Conservation (phyloP, 2,329 filamentous ascomycete species). For the Sporothrix humicola region DNA sequence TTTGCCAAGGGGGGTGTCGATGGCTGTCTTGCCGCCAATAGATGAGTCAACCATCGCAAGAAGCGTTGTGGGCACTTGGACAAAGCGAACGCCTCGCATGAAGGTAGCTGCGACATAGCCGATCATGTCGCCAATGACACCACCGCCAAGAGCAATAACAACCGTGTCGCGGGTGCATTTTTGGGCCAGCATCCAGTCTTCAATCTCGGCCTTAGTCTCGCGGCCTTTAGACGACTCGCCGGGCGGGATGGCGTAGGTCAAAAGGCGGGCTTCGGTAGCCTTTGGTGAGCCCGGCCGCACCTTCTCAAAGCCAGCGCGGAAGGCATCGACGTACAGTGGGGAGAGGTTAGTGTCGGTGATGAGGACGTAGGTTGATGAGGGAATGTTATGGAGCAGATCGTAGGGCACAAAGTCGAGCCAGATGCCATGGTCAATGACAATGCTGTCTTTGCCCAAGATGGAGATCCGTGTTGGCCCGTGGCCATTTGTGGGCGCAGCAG, state of each 20-base stretch:
- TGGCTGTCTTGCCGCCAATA: conserved; percentile 97
- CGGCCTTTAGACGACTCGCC: conserved; percentile 94
- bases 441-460: conserved; percentile 87
- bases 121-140: conserved; percentile 97
- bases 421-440: conserved; percentile 88
- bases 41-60: conserved; percentile 98
- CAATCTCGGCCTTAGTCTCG: conserved; percentile 91
- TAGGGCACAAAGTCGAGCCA: conserved; percentile 81
- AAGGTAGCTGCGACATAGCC: conserved; percentile 97
- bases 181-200: conserved; percentile 95
- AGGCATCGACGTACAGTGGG: conserved; percentile 78
- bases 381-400: conserved; percentile 77
- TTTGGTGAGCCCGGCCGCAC: conserved; percentile 48
- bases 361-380: conserved; percentile 91
- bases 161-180: conserved; percentile 95
- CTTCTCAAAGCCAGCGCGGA: conserved; percentile 68
- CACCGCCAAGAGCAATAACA: conserved; percentile 90
- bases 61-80: conserved; percentile 94
- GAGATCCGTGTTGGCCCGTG: conserved; percentile 65
- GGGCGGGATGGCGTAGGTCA: conserved; percentile 85
- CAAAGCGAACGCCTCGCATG: conserved; percentile 95
- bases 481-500: conserved; percentile 21
- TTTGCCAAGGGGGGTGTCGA: conserved; percentile 94
- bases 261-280: conserved; percentile 63
- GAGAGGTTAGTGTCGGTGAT: conserved; percentile 95